Conservation (phyloP, 148 eudicot species). For the Simmondsia chinensis region DNA sequence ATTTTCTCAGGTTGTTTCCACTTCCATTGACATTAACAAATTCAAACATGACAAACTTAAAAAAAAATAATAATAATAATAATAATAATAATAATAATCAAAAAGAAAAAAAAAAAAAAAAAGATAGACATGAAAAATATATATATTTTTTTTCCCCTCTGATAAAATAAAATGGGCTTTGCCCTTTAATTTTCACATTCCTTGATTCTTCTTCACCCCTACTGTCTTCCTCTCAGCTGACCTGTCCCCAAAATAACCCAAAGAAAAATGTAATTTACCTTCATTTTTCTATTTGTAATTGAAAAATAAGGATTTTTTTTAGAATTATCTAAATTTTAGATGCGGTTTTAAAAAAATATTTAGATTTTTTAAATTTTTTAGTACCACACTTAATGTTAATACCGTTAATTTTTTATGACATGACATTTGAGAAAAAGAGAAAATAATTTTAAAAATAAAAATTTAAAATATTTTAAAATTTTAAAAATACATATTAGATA, state of each 20-base stretch:
- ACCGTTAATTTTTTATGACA: too few species aligned
- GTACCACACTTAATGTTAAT: too few species aligned
- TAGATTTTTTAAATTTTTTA: too few species aligned
- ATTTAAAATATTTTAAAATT: neutral
- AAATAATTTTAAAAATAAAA: neutral
- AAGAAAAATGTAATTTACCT: too few species aligned
- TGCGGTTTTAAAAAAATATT: too few species aligned
- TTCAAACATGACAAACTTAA: conserved; percentile 2
- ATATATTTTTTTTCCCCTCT: too few species aligned
- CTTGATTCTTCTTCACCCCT: conserved; percentile 2
- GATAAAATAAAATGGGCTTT: conserved; percentile 2
- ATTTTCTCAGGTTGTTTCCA: conserved; percentile 23
- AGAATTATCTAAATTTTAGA: too few species aligned
- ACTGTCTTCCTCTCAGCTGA: conserved; percentile 12
- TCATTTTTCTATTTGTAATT: neutral
- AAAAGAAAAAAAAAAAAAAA: conserved; percentile 1
- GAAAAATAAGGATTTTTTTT: neutral
- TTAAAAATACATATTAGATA: too few species aligned
- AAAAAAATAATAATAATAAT: neutral
- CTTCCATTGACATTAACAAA: conserved; percentile 13
- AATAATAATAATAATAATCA: neutral
- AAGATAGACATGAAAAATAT: conserved; percentile 8
- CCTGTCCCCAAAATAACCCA: conserved; percentile 18
- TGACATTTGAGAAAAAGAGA: neutral
- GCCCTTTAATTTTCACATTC: neutral